Evolutionary conservation across 176 grass and related monocot species (phyloP), one percentile per base, ranked within the genome.

Genomic region (Aegilops sharonensis): DNA sequence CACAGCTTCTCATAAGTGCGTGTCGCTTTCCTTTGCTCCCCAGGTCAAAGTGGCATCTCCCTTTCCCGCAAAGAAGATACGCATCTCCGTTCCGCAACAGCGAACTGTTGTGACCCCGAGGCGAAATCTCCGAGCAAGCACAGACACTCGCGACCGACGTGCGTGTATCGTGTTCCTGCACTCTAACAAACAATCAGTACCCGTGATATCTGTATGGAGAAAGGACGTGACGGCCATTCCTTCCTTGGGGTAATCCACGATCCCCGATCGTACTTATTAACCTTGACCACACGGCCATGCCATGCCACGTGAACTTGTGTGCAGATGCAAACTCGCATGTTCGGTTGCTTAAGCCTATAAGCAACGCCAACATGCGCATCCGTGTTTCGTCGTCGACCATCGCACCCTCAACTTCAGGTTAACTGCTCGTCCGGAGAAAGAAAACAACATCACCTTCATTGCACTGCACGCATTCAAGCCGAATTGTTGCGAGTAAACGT

Each of bases 251-350:
- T 21, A 67, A 47, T 32, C 70, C 68, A 56, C 40, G 14, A 15
- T 30, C 64, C 67, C 6, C 2, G 39, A 5, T 31, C 34, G 14
- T 39, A 27, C 10, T 20, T 9, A 5, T 20, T 25, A 47, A 18
- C 35, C 12, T 9, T 25, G 71, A 18, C 25, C 63, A 77, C 79
- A 18, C 11, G 5, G 34, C 24, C 21, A 50, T 17, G 32, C 24
- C 21, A 48, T 11, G 75, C 54, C 39, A 48, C 67, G 45, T 54
- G 61, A 81, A 3, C 86, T 84, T 69, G 77, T 68, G 77, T 63
- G 79, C 79, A 23, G 17, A 18, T 17, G 71, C 12, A 56, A 4
- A 2, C 2, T 5, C 25, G 50, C 78, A 35, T 47, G 78, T 17
- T 40, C 37, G 21, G 27, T 79, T 74, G 89, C 65, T 72, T 72